Base-by-base conservation (phyloP, 2,329 filamentous ascomycete genomes). In the Neocucurbitaria cava region DNA sequence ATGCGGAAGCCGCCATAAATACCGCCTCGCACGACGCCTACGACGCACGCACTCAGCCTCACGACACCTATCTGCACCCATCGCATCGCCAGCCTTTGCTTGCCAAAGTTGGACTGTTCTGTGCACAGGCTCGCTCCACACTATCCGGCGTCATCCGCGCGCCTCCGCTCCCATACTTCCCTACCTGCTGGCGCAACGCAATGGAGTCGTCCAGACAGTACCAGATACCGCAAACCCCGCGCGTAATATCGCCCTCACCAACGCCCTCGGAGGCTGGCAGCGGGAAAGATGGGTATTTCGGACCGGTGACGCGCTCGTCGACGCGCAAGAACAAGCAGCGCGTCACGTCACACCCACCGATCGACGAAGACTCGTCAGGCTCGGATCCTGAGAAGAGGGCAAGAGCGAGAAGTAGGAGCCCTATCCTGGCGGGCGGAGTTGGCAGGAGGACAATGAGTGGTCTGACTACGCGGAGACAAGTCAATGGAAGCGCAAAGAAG, bases 241-340 rank as follows among this genome's bases (percentile, higher is more conserved):
- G 92, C 70, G 90, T 97, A 65, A 96, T 95, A 65, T 96, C 92
- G 11, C 92, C 93, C 36, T 95, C 92, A 50, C 92, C 93, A 36
- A 74, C 73, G 28, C 81, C 81, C 65, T 75, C 72, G 20, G 77
- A 78, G 54, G 71, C 71, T 38, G 66, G 62, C 24, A 82, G 82
- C 62, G 83, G 59, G 20, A 76, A 72, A 61, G 78, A 88, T 71
- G 83, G 83, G 57, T 88, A 96, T 76, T 87, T 86, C 61, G 89
- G 87, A 9, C 91, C 91, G 5, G 82, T 87, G 57, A 96, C 92
- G 58, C 87, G 92, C 66, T 94, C 92, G 30, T 88, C 89, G 49
- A 84, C 88, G 54, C 82, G 83, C 68, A 83, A 87, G 48, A 84
- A 86, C 52, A 82, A 83, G 64, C 61, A 63, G 42, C 53, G 82